phyloP scores from a whole-genome alignment of 441 rosid genomes.

The Pelargonium fulgidum region DNA sequence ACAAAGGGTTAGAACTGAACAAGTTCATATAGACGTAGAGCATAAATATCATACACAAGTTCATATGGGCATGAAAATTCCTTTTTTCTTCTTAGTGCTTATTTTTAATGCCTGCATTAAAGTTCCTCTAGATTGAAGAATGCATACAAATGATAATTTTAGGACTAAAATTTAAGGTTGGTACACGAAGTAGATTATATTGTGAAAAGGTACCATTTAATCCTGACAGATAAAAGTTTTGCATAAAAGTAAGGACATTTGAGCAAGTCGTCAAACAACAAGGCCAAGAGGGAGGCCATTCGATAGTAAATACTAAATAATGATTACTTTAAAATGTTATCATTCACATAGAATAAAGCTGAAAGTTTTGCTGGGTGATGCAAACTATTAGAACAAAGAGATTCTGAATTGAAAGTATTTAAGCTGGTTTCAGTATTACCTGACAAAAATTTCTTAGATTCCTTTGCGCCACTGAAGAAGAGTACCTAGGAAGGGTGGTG shows the following conservation, averaged over 20 bases:
- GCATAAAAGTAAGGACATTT: too few relatives aligned
- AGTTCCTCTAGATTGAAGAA: too few relatives aligned
- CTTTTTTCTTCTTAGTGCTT: too few relatives aligned
- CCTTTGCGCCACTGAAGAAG: constrained; percentile 75
- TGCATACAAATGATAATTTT: too few relatives aligned
- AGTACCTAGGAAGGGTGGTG: constrained; percentile 66
- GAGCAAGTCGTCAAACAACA: too few relatives aligned
- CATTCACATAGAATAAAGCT: not conserved
- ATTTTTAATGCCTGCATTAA: too few relatives aligned
- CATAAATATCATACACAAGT: not conserved
- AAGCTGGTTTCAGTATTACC: constrained; percentile 31
- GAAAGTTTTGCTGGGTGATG: not conserved
- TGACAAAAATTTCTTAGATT: constrained; percentile 50
- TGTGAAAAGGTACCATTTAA: too few relatives aligned
- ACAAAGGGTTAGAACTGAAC: not conserved
- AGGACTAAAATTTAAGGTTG: too few relatives aligned
- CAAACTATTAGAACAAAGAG: constrained; percentile 3
- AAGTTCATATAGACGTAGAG: not conserved
- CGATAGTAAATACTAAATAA: not conserved
- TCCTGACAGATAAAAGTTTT: too few relatives aligned
- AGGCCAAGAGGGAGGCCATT: too few relatives aligned
- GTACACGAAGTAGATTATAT: too few relatives aligned
- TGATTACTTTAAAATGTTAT: constrained; percentile 1
- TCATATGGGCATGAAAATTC: too few relatives aligned
- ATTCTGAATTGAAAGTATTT: not conserved